phyloP scores from a whole-genome alignment of 75 land plant species.

The Azolla pinnata region DNA sequence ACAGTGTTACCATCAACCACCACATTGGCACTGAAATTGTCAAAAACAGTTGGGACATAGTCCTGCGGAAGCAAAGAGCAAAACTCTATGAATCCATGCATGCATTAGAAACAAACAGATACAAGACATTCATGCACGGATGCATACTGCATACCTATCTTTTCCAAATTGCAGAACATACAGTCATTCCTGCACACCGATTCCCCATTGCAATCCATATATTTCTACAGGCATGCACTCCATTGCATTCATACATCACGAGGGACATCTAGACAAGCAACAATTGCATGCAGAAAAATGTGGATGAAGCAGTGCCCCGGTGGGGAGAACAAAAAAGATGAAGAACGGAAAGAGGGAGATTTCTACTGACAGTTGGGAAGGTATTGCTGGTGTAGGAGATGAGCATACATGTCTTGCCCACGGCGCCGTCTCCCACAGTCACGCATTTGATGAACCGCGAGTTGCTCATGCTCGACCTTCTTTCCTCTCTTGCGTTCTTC shows the following conservation, averaged over 20 bases:
- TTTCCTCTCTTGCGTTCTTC: not conserved
- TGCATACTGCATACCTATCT: not conserved
- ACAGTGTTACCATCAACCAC: conserved; percentile 43
- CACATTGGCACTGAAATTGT: conserved; percentile 44
- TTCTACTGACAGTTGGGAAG: conserved; percentile 33
- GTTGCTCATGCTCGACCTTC: not conserved
- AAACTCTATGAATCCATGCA: not conserved
- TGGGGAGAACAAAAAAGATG: not conserved
- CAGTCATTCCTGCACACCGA: not conserved
- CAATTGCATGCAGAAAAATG: not conserved
- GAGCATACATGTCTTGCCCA: conserved; percentile 47
- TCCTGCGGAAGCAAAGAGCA: conserved; percentile 15
- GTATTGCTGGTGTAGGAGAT: conserved; percentile 43
- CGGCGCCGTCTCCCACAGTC: conserved; percentile 46
- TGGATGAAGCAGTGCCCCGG: not conserved
- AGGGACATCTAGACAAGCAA: no score
- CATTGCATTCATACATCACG: no score
- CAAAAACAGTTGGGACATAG: conserved; percentile 41
- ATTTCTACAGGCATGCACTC: no score
- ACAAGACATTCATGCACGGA: not conserved
- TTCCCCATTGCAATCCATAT: no score
- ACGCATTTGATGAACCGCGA: conserved; percentile 35
- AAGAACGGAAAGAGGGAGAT: not conserved
- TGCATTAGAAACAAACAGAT: not conserved
- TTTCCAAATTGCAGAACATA: not conserved